A percentile compares a stretch with the other conserved stretches of the same genome.
phyloP scores from a whole-genome alignment of 2,329 filamentous ascomycete genomes.

The Trichoderma sp. region DNA sequence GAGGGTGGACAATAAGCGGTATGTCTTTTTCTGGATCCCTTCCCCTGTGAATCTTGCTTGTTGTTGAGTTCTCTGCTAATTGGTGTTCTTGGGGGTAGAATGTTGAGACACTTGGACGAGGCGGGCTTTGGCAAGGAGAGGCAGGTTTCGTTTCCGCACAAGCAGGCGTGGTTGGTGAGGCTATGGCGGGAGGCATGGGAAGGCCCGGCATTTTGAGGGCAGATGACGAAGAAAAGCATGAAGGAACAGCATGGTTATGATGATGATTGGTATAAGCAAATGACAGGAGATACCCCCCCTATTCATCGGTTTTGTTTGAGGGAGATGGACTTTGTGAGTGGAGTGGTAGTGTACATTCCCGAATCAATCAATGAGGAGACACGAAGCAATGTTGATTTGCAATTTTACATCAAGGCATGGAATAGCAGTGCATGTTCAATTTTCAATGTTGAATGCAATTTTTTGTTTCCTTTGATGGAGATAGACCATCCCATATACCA shows the following conservation, averaged over 20 bases:
- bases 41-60: background rate
- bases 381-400: background rate
- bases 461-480: constrained; percentile 11
- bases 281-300: too few species aligned
- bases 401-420: background rate
- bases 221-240: background rate
- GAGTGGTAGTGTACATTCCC: background rate
- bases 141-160: constrained; percentile 86
- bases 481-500: constrained; percentile 2
- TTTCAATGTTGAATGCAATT: background rate
- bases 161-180: constrained; percentile 85
- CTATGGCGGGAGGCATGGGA: constrained; percentile 80
- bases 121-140: constrained; percentile 84
- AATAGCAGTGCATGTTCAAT: too few species aligned
- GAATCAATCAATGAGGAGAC: background rate
- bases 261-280: background rate
- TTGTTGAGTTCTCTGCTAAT: constrained; percentile 2
- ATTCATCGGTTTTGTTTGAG: too few species aligned
- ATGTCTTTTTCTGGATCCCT: constrained; percentile 37
- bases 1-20: constrained; percentile 88
- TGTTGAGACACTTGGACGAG: constrained; percentile 64
- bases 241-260: too few species aligned
- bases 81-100: constrained; percentile 8
- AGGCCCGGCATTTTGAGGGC: constrained; percentile 59
- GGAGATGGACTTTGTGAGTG: background rate